Evolutionary conservation across 2,329 filamentous ascomycete species (phyloP).

Genomic region (Fusarium verticillioides): DNA sequence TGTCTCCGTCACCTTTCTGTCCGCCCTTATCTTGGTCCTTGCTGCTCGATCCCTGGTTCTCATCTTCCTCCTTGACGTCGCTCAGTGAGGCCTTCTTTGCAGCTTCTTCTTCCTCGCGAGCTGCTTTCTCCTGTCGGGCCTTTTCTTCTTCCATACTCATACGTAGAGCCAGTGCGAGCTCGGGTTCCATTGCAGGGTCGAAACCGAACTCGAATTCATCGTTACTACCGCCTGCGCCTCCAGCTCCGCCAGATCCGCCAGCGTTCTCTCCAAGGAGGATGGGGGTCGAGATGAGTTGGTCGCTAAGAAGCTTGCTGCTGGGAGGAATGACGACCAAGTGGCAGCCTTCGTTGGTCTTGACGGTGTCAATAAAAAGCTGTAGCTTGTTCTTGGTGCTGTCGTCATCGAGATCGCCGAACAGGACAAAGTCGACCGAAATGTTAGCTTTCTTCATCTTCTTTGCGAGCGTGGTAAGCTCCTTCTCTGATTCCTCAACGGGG

Average conservation of each 20-base stretch:
- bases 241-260: conserved; percentile 64
- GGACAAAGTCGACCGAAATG: conserved; percentile 91
- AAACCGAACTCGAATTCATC: conserved; percentile 82
- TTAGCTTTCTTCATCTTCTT: conserved; percentile 99
- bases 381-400: conserved; percentile 92
- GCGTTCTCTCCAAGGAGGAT: conserved; percentile 87
- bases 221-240: conserved; percentile 68
- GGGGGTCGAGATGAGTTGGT: conserved; percentile 88
- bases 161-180: conserved; percentile 90
- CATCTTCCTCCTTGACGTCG: conserved; percentile 82
- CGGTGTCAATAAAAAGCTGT: conserved; percentile 89
- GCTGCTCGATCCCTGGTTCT: conserved; percentile 69
- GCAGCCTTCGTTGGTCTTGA: conserved; percentile 91
- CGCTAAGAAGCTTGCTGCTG: conserved; percentile 90
- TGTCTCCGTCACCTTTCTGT: conserved; percentile 75
- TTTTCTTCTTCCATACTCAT: conserved; percentile 99
- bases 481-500: conserved; percentile 88
- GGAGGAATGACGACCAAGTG: conserved; percentile 91
- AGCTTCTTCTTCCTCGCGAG: conserved; percentile 77
- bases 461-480: conserved; percentile 86
- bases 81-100: conserved; percentile 82
- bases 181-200: conserved; percentile 90
- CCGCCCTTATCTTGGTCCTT: conserved; percentile 73
- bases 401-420: conserved; percentile 93
- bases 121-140: conserved; percentile 88